Conservation (phyloP, 2,329 filamentous ascomycete species). For the Knufia fluminis region DNA sequence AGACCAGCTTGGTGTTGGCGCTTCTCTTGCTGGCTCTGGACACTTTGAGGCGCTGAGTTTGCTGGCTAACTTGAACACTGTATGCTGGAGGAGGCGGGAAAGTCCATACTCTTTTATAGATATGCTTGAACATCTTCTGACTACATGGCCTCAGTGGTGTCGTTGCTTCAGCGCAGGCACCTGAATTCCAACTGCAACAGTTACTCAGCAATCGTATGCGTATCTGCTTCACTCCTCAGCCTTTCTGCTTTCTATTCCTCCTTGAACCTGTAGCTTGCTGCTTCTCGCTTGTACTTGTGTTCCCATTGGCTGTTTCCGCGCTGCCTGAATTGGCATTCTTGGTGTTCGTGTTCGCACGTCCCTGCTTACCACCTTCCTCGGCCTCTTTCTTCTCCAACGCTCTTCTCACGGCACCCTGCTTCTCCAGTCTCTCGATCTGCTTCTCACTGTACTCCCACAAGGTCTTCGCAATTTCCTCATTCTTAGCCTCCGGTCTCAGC, state of each 20-base stretch:
- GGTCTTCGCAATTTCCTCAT: constrained; percentile 71
- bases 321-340: constrained; percentile 17
- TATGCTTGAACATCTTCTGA: no score
- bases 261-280: neutral
- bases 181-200: no score
- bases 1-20: no score
- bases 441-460: constrained; percentile 85
- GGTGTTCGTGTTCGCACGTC: neutral
- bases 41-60: no score
- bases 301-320: constrained; percentile 10
- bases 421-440: constrained; percentile 73
- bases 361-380: constrained; percentile 24
- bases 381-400: constrained; percentile 48
- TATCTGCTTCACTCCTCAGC: neutral
- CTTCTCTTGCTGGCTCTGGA: no score
- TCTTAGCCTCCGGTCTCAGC: constrained; percentile 62
- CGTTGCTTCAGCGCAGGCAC: no score
- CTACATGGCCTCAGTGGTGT: no score
- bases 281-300: neutral
- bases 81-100: no score
- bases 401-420: constrained; percentile 58
- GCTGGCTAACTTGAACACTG: no score
- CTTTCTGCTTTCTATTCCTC: constrained; percentile 7
- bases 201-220: constrained; percentile 3
- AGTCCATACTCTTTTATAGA: no score